Conservation (phyloP, 441 rosid species). For the Breynia disticha region DNA sequence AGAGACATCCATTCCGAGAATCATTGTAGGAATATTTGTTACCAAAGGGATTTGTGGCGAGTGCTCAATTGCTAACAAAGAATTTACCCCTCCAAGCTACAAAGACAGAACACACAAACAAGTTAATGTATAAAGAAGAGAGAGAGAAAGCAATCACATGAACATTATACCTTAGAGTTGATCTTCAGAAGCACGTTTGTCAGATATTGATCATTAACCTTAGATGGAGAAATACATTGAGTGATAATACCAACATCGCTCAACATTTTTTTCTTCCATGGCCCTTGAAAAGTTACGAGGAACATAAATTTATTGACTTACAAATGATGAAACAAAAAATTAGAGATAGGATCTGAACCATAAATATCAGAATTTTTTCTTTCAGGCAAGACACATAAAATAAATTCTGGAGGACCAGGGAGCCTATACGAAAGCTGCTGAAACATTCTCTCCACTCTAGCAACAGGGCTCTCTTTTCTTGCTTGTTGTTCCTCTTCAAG, state of each 20-base stretch:
- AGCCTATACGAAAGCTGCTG: constrained; percentile 49
- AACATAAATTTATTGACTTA: constrained; percentile 12
- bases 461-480: constrained; percentile 40
- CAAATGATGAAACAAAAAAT: background rate
- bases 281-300: constrained; percentile 38
- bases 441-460: constrained; percentile 77
- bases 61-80: constrained; percentile 62
- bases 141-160: too few species aligned
- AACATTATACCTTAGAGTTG: constrained; percentile 56
- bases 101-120: constrained; percentile 17
- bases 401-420: constrained; percentile 46
- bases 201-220: constrained; percentile 70
- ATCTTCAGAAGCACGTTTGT: constrained; percentile 89
- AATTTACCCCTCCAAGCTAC: constrained; percentile 98
- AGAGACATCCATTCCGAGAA: constrained; percentile 97
- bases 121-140: background rate
- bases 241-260: constrained; percentile 64
- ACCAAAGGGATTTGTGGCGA: constrained; percentile 44
- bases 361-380: constrained; percentile 74
- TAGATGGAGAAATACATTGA: constrained; percentile 74
- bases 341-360: constrained; percentile 31
- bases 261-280: constrained; percentile 85
- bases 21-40: constrained; percentile 63
- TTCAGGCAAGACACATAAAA: constrained; percentile 83
- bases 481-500: constrained; percentile 65